These are phyloP conservation scores for Trypanosoma melophagium DNA, from an alignment of 208 protist species.

Conservation along the genomic window DNA sequence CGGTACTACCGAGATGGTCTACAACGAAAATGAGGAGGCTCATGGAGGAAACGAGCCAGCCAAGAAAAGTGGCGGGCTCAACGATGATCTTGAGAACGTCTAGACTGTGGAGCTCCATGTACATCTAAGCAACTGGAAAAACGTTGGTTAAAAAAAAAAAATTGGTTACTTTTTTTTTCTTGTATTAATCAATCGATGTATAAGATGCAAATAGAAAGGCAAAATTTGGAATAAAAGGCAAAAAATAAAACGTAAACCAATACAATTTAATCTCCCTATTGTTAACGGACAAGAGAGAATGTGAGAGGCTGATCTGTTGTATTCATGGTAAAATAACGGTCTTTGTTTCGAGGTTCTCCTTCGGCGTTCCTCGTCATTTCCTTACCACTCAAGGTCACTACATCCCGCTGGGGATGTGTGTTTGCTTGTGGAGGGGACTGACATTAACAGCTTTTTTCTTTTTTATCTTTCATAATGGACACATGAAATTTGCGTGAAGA, in stretches of 20 bases:
- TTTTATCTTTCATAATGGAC: too few relatives aligned
- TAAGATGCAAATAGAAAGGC: too few relatives aligned
- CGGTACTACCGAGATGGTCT: conserved; percentile 25
- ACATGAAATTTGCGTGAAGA: too few relatives aligned
- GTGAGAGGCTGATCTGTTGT: background rate
- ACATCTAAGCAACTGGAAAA: background rate
- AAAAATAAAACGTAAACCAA: background rate
- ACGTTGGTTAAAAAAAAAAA: background rate
- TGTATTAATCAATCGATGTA: too few relatives aligned
- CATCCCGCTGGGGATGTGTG: background rate
- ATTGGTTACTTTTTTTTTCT: too few relatives aligned
- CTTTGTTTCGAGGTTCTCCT: background rate
- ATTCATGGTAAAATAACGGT: background rate
- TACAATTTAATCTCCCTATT: background rate
- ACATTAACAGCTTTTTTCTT: too few relatives aligned
- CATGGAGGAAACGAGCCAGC: conserved; percentile 5
- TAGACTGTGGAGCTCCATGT: background rate
- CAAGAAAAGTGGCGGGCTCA: conserved; percentile 2
- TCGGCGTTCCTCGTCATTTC: background rate
- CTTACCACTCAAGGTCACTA: background rate
- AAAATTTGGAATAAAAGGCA: background rate
- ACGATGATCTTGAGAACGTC: conserved; percentile 16
- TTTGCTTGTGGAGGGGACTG: too few relatives aligned
- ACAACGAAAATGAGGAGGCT: conserved; percentile 17
- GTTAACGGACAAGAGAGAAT: background rate